These are phyloP conservation scores for Xylaria hypoxylon DNA, from an alignment of 2,329 filamentous ascomycete species.

Conservation along the genomic window DNA sequence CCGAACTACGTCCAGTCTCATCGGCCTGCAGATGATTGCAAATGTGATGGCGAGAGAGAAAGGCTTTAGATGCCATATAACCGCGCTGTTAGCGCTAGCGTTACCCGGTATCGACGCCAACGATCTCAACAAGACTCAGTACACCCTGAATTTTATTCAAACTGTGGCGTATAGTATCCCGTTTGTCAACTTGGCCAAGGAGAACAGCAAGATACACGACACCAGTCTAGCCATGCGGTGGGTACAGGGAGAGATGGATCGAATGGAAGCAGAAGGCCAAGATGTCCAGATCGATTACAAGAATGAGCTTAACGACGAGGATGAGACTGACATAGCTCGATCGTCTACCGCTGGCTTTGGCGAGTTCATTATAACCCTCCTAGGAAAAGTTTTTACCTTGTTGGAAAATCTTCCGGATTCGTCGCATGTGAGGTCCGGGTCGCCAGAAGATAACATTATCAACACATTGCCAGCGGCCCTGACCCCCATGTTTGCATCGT, in stretches of 20 bases:
- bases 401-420: conserved; percentile 95
- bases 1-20: conserved; percentile 91
- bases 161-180: conserved; percentile 96
- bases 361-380: conserved; percentile 89
- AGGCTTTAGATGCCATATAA: conserved; percentile 96
- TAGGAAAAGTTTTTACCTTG: conserved; percentile 94
- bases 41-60: conserved; percentile 92
- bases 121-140: conserved; percentile 94
- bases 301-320: conserved; percentile 82
- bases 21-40: conserved; percentile 90
- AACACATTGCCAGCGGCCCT: conserved; percentile 94
- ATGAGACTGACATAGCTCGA: conserved; percentile 87
- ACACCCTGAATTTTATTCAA: conserved; percentile 95
- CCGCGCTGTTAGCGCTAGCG: conserved; percentile 89
- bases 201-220: conserved; percentile 74
- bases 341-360: conserved; percentile 95
- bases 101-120: conserved; percentile 97
- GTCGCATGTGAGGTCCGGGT: conserved; percentile 85
- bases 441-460: conserved; percentile 96
- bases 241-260: conserved; percentile 93
- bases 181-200: conserved; percentile 82
- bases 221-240: conserved; percentile 87
- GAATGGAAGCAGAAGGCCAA: conserved; percentile 89
- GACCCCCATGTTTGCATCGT: conserved; percentile 86
- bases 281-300: conserved; percentile 88